Conservation (phyloP, 805 yeast genomes). For the Candida incommunis region DNA sequence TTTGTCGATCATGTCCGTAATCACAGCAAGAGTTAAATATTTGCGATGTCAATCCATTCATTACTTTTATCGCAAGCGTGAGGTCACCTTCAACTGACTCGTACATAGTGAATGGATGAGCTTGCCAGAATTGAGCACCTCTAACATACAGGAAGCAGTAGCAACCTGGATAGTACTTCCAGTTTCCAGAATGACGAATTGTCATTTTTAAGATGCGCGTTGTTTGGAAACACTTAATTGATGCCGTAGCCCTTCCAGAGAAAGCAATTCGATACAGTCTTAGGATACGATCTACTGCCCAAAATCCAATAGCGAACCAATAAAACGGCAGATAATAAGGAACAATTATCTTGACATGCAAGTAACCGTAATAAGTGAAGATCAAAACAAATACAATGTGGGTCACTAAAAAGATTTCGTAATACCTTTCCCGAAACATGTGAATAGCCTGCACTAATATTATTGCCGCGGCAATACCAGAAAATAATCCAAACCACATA, state of each 20-base stretch:
- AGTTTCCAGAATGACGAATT: constrained; percentile 25
- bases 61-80: neutral
- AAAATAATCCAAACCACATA: constrained; percentile 26
- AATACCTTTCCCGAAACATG: constrained; percentile 34
- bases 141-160: constrained; percentile 38
- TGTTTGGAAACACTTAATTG: constrained; percentile 2
- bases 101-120: constrained; percentile 52
- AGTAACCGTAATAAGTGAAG: constrained; percentile 5
- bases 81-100: constrained; percentile 3
- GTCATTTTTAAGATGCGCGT: constrained; percentile 9
- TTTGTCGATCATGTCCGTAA: constrained; percentile 16
- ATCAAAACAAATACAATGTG: constrained; percentile 41
- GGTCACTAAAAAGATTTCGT: constrained; percentile 40
- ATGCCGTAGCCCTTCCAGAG: neutral
- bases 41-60: constrained; percentile 12
- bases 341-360: neutral
- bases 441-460: constrained; percentile 33
- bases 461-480: constrained; percentile 26
- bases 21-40: constrained; percentile 22
- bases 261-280: neutral
- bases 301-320: neutral
- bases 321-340: neutral
- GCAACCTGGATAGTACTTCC: constrained; percentile 38
- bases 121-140: constrained; percentile 45
- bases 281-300: neutral